phyloP scores from a whole-genome alignment of 106 monocot genomes.

The Acorus gramineus region DNA sequence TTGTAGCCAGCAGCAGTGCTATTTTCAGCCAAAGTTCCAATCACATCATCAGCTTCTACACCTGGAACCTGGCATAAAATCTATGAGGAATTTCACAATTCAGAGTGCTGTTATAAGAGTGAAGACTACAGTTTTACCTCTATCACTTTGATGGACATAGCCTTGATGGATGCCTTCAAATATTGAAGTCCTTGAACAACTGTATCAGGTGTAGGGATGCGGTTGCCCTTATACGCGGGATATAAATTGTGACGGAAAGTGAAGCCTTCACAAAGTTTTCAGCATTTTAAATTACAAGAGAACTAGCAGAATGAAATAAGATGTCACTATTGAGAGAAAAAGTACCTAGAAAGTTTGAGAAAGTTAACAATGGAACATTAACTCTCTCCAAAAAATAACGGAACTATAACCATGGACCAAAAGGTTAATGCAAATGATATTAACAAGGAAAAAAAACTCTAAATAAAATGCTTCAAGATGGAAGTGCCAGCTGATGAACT shows the following conservation, averaged over 20 bases:
- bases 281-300: too few species aligned
- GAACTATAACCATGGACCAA: too few species aligned
- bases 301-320: too few species aligned
- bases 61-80: slow-evolving; percentile 79
- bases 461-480: too few species aligned
- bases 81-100: not conserved
- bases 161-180: slow-evolving; percentile 94
- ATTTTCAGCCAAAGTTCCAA: slow-evolving; percentile 90
- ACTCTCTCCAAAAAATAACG: too few species aligned
- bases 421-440: too few species aligned
- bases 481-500: too few species aligned
- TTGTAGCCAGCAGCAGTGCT: slow-evolving; percentile 81
- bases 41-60: slow-evolving; percentile 99
- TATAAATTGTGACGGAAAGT: slow-evolving; percentile 85
- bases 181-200: slow-evolving; percentile 90
- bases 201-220: slow-evolving; percentile 93
- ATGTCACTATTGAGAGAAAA: too few species aligned
- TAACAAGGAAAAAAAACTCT: too few species aligned
- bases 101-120: not conserved
- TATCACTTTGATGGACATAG: slow-evolving; percentile 95
- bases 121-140: slow-evolving; percentile 41
- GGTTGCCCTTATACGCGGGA: slow-evolving; percentile 80
- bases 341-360: too few species aligned
- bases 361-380: too few species aligned
- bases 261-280: slow-evolving; percentile 29